phyloP scores from a whole-genome alignment of 2,329 filamentous ascomycete species.

The Neocucurbitaria cava region DNA sequence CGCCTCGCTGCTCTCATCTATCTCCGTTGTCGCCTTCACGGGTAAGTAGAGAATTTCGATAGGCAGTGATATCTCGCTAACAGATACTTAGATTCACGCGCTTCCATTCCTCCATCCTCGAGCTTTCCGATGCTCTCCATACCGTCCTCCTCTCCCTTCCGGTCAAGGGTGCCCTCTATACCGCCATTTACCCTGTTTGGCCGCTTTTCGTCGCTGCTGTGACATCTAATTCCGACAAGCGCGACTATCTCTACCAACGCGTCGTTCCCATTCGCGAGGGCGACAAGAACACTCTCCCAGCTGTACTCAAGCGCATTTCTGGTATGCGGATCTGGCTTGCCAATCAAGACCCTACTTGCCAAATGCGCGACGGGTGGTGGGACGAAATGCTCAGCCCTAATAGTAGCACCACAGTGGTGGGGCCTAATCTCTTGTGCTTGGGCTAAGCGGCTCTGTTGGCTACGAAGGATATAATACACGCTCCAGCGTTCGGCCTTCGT shows the following conservation, averaged over 20 bases:
- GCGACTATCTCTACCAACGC: slow-evolving; percentile 39
- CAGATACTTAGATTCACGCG: slow-evolving; percentile 30
- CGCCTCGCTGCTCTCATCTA: slow-evolving; percentile 43
- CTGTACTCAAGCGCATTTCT: slow-evolving; percentile 39
- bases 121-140: slow-evolving; percentile 35
- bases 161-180: slow-evolving; percentile 42
- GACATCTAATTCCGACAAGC: slow-evolving; percentile 40
- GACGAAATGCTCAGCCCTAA: slow-evolving; percentile 42
- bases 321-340: slow-evolving; percentile 41
- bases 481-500: neutral
- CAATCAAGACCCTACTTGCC: slow-evolving; percentile 30
- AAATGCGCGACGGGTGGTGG: slow-evolving; percentile 40
- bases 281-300: slow-evolving; percentile 41
- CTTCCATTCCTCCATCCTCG: slow-evolving; percentile 38
- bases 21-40: slow-evolving; percentile 39
- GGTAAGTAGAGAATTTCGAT: slow-evolving; percentile 19
- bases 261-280: slow-evolving; percentile 42
- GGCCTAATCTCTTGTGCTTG: slow-evolving; percentile 20
- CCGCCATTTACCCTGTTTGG: slow-evolving; percentile 43
- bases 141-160: slow-evolving; percentile 35
- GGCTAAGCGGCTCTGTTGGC: slow-evolving; percentile 6
- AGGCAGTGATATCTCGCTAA: slow-evolving; percentile 1
- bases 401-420: slow-evolving; percentile 31
- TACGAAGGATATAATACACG: neutral
- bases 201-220: slow-evolving; percentile 43